Conservation (phyloP, 2,329 filamentous ascomycete genomes). For the Aspergillus ruber region DNA sequence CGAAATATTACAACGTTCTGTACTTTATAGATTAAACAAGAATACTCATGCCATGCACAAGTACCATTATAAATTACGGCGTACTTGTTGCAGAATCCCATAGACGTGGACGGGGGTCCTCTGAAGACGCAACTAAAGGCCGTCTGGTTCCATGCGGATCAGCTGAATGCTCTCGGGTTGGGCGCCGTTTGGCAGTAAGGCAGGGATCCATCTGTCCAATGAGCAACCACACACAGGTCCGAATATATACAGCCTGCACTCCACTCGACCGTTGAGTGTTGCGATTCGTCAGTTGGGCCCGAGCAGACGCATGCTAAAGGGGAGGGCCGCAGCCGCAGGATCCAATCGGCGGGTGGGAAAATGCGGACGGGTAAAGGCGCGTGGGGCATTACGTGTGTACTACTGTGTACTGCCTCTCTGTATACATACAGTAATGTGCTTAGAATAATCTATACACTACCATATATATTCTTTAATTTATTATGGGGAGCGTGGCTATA, state of each 20-base stretch:
- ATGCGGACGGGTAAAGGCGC: constrained; percentile 21
- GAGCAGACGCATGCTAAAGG: neutral
- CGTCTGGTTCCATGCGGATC: constrained; percentile 23
- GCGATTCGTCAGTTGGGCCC: neutral
- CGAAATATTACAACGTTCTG: too few relatives aligned
- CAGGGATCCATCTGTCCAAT: neutral
- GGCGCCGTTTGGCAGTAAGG: constrained; percentile 12
- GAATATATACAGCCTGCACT: neutral
- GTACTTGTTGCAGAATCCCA: constrained; percentile 21
- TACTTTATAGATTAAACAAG: too few relatives aligned
- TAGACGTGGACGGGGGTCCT: constrained; percentile 31
- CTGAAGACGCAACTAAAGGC: constrained; percentile 20
- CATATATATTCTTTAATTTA: too few relatives aligned
- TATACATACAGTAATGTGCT: too few relatives aligned
- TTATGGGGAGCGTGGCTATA: too few relatives aligned
- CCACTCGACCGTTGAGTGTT: neutral
- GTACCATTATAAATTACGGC: too few relatives aligned
- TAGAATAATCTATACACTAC: too few relatives aligned
- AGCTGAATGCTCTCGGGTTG: constrained; percentile 24
- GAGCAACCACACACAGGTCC: neutral
- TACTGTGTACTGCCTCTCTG: too few relatives aligned
- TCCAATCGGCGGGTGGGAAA: neutral
- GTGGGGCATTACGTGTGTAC: neutral
- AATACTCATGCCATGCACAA: too few relatives aligned
- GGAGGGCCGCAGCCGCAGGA: neutral